Evolutionary conservation across 495 filamentous ascomycete species (phyloP).

Genomic region (Penicillium flavigenum): DNA sequence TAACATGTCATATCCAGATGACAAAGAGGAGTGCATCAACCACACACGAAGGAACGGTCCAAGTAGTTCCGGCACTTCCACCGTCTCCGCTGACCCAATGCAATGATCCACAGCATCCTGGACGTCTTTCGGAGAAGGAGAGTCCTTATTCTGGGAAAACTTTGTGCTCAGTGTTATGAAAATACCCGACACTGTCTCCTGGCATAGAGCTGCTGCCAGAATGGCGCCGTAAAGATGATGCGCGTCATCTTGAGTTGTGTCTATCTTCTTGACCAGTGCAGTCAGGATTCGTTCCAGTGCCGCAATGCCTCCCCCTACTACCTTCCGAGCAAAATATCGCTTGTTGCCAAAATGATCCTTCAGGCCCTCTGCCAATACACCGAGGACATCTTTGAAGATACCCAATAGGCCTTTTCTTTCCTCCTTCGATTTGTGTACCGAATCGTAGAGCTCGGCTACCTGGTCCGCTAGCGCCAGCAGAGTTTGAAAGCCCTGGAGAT

Average conservation of each 20-base stretch:
- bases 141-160: conserved; percentile 16
- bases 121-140: conserved; percentile 22
- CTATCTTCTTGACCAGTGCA: conserved; percentile 57
- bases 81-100: conserved; percentile 41
- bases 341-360: conserved; percentile 81
- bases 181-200: conserved; percentile 60
- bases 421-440: conserved; percentile 46
- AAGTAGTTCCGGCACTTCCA: conserved; percentile 43
- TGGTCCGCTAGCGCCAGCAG: conserved; percentile 66
- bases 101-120: conserved; percentile 35
- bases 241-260: conserved; percentile 53
- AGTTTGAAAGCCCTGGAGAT: conserved; percentile 74
- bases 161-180: conserved; percentile 38
- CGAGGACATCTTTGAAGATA: conserved; percentile 67
- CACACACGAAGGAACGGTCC: conserved; percentile 45
- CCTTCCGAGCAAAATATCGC: conserved; percentile 74
- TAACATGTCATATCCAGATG: conserved; percentile 27
- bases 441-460: conserved; percentile 70
- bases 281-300: conserved; percentile 68
- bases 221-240: conserved; percentile 81
- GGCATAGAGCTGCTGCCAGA: conserved; percentile 78
- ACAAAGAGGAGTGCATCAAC: conserved; percentile 34
- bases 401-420: conserved; percentile 64
- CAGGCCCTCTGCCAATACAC: conserved; percentile 72
- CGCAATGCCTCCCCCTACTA: conserved; percentile 73